Base-by-base conservation (phyloP, 495 filamentous ascomycete species). In the Choiromyces venosus region DNA sequence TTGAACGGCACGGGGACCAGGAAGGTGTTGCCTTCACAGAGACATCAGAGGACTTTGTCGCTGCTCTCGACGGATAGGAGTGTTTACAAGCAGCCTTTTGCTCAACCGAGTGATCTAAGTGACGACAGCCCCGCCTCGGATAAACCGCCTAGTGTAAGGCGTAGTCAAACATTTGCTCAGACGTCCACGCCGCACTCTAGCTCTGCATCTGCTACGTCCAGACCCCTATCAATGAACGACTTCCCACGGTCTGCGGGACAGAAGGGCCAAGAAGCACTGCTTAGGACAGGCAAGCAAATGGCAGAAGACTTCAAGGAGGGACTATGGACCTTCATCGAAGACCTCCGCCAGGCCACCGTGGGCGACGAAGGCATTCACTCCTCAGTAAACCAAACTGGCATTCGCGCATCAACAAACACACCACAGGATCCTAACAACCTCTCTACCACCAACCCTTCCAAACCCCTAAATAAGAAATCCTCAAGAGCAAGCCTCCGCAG, bases 281-380 rank as follows among this genome's bases (percentile, higher is more conserved):
- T 92, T 73, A 86, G 86, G 68, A 90, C 89, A 1, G 89, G 90
- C 66, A 93, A 93, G 79, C 92, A 96, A 81, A 91, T 98, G 82
- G 94, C 95, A 3, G 91, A 91, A 12, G 95, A 96, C 82, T 87
- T 99, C 78, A 90, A 90, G 74, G 89, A 93, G 56, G 95, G 95
- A 0, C 84, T 98, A n/a, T 95, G 92, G 92, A 97, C 93, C 19
- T 99, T 98, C 82, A 87, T 97, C 74, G 95, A 98, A 80, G 95
- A 98, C 82, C 87, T 99, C 37, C 86, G 93, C 75, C 95, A 99
- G 83, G 95, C 93, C 19, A 96, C 95, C 3, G 92, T 97, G 18
- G 95, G 94, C 52, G 95, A 98, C 39, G 95, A 98, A 82, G 91
- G 88, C 16, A 88, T 93, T 72, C 79, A 68, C 36, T 75, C 78